Conservation (phyloP, 306 rosid genomes). For the Rosa chinensis region DNA sequence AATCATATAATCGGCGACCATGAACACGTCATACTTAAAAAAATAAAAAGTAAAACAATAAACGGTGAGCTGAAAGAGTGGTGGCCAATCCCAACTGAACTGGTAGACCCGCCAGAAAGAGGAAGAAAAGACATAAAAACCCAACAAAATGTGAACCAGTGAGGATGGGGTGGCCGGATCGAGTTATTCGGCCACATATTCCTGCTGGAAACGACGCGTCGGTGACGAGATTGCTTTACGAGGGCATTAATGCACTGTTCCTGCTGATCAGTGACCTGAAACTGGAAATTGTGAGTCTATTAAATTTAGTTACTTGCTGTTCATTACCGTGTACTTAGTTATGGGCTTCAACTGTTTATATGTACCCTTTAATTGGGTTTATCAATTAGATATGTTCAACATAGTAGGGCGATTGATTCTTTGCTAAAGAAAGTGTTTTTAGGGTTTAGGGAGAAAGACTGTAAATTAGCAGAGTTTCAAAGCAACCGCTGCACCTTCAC, state of each 20-base stretch:
- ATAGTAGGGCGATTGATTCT: background rate
- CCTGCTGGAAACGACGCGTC: background rate
- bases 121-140: background rate
- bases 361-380: no score
- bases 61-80: background rate
- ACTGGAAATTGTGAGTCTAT: background rate
- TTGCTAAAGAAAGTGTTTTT: no score
- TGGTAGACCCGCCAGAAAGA: background rate
- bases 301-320: background rate
- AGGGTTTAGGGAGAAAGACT: no score
- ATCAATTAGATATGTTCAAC: no score
- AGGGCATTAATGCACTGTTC: background rate
- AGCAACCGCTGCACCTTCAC: no score
- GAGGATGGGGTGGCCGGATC: background rate
- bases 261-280: background rate
- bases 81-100: background rate
- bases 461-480: no score
- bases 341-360: background rate
- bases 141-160: background rate
- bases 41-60: no score
- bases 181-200: background rate
- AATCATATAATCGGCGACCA: no score
- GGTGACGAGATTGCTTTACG: background rate
- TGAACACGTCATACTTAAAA: no score
- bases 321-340: no score